Conservation (phyloP, 164 flowering plant genomes). For the Pachysandra terminalis region DNA sequence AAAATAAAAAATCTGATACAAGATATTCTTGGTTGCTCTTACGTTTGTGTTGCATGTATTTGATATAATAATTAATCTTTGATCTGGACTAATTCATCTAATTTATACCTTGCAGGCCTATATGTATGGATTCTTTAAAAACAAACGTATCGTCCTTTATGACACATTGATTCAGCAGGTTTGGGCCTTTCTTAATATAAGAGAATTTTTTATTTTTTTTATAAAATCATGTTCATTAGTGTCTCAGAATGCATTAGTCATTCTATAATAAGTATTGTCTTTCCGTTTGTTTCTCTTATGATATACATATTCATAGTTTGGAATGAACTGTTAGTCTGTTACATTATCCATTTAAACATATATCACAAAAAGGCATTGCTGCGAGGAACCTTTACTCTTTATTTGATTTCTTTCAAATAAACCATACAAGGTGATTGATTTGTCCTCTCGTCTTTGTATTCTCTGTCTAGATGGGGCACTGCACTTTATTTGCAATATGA, state of each 20-base stretch:
- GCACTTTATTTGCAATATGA: neutral
- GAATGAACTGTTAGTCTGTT: too few species aligned
- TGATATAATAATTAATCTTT: neutral
- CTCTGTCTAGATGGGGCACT: neutral
- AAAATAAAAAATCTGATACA: too few species aligned
- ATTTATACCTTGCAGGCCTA: constrained; percentile 68
- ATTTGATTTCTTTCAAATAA: neutral
- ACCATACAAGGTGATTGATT: neutral
- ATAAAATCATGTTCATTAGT: neutral
- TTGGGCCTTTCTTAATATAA: constrained; percentile 4
- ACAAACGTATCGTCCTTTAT: constrained; percentile 95
- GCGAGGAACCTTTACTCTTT: neutral
- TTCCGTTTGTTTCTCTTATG: neutral
- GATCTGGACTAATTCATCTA: constrained; percentile 11
- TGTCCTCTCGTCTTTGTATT: neutral
- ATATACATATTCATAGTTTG: neutral
- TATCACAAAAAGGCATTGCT: neutral
- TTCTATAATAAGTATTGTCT: neutral
- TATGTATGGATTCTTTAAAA: constrained; percentile 98
- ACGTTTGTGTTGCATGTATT: neutral
- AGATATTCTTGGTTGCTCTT: neutral
- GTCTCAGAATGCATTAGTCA: neutral
- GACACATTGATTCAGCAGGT: constrained; percentile 99
- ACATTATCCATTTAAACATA: neutral
- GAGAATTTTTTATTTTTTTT: neutral